Percentiles rank a stretch among this genome's conserved stretches.
Evolutionary conservation across 352 stramenopile species (phyloP).

Genomic region (Thraustochytrium sp.): DNA sequence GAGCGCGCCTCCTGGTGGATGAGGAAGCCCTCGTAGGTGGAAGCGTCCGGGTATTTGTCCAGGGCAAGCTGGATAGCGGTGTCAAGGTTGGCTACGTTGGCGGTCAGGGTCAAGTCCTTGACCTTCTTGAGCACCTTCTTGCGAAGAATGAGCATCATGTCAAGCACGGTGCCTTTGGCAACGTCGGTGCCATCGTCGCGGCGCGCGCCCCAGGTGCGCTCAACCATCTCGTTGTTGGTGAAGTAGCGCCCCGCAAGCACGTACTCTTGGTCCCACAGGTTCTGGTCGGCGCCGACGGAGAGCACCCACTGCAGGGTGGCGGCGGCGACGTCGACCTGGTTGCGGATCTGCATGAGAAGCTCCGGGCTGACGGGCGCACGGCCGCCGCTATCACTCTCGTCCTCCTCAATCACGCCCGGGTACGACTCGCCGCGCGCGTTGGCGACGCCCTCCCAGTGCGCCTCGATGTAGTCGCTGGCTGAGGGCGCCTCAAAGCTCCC

Average conservation of each 20-base stretch:
- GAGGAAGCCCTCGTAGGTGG: neutral
- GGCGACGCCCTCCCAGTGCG: neutral
- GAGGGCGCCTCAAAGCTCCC: too few species aligned
- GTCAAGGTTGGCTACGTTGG: neutral
- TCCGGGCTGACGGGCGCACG: neutral
- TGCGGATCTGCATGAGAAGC: neutral
- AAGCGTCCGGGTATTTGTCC: neutral
- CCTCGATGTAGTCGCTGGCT: neutral
- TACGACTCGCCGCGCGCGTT: neutral
- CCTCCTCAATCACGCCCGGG: neutral
- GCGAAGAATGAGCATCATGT: neutral
- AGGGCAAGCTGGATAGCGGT: neutral
- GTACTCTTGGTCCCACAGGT: constrained; percentile 1
- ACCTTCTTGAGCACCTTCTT: neutral
- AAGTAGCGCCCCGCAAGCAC: neutral
- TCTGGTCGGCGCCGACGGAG: neutral
- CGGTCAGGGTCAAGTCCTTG: neutral
- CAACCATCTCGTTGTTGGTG: neutral
- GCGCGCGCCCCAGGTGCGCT: neutral
- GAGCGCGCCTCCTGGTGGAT: neutral
- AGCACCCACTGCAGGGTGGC: neutral
- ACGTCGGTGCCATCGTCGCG: neutral
- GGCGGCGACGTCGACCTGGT: neutral
- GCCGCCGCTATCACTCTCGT: neutral
- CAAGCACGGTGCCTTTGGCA: neutral